Evolutionary conservation across 2,329 filamentous ascomycete species (phyloP).

Genomic region (Penicillium sclerotiorum): DNA sequence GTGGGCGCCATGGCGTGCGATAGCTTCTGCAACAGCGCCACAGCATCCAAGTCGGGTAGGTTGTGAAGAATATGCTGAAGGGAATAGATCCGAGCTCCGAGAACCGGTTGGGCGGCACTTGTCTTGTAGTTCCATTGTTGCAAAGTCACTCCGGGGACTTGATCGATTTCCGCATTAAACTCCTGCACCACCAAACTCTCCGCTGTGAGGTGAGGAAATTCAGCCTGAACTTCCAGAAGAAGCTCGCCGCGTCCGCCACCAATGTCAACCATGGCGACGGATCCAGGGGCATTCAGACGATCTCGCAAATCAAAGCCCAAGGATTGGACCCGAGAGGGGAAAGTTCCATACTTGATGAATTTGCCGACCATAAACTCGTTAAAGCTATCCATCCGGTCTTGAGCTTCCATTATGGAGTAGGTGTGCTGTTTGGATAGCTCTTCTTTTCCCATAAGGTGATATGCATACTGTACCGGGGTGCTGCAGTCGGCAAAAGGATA

Average conservation of each 20-base stretch:
- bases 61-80: conserved; percentile 44
- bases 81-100: conserved; percentile 36
- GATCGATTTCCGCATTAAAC: conserved; percentile 35
- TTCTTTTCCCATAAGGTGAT: conserved; percentile 34
- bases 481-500: conserved; percentile 40
- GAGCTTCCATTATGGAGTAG: conserved; percentile 39
- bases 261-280: conserved; percentile 39
- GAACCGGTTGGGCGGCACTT: conserved; percentile 35
- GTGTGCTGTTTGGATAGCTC: conserved; percentile 35
- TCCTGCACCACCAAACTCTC: conserved; percentile 40
- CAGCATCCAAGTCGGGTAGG: conserved; percentile 39
- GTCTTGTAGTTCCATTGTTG: conserved; percentile 42
- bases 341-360: conserved; percentile 37
- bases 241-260: conserved; percentile 42
- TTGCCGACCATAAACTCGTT: conserved; percentile 45
- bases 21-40: conserved; percentile 39
- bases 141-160: conserved; percentile 30
- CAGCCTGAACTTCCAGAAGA: conserved; percentile 39
- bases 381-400: conserved; percentile 44
- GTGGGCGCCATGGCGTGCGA: conserved; percentile 36
- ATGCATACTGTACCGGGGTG: conserved; percentile 39
- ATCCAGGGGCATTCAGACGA: conserved; percentile 21
- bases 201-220: conserved; percentile 31
- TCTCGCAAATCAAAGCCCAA: conserved; percentile 37
- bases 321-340: conserved; percentile 32